Evolutionary conservation across 495 filamentous ascomycete genomes (phyloP).

Genomic region (Daldinia loculata): DNA sequence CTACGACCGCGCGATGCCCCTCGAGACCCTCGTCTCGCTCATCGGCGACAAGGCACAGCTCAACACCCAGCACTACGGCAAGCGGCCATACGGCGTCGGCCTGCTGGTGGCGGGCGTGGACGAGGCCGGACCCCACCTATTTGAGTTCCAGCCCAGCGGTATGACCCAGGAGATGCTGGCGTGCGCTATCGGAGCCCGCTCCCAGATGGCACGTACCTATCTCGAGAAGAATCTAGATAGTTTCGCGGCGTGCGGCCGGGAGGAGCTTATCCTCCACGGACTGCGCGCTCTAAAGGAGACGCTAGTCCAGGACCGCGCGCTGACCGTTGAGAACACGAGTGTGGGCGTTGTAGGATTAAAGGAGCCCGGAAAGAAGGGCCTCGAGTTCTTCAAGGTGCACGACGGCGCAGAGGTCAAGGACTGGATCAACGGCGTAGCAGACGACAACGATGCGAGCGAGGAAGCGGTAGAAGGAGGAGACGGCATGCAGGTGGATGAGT

Average conservation of each 20-base stretch:
- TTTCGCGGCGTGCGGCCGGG: slow-evolving; percentile 74
- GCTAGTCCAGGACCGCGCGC: slow-evolving; percentile 93
- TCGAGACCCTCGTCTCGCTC: slow-evolving; percentile 84
- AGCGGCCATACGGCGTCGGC: slow-evolving; percentile 95
- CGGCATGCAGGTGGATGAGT: slow-evolving; percentile 82
- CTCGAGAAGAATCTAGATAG: slow-evolving; percentile 88
- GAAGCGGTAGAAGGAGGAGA: slow-evolving; percentile 59
- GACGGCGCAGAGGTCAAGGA: slow-evolving; percentile 87
- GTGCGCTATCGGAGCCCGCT: slow-evolving; percentile 92
- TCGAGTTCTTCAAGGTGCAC: slow-evolving; percentile 89
- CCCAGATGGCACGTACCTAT: slow-evolving; percentile 97
- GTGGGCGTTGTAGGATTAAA: slow-evolving; percentile 80
- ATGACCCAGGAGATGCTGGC: slow-evolving; percentile 97
- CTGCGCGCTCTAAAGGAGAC: slow-evolving; percentile 93
- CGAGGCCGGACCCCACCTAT: slow-evolving; percentile 90
- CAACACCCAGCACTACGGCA: slow-evolving; percentile 97
- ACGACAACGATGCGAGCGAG: slow-evolving; percentile 62
- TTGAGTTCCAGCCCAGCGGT: slow-evolving; percentile 96
- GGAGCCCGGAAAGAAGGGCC: slow-evolving; percentile 61
- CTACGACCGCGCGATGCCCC: slow-evolving; percentile 89
- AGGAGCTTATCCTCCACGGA: slow-evolving; percentile 91
- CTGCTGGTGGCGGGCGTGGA: slow-evolving; percentile 94
- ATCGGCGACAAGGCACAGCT: slow-evolving; percentile 96
- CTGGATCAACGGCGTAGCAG: slow-evolving; percentile 72
- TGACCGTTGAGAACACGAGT: slow-evolving; percentile 95